A percentile compares a stretch with the other conserved stretches of the same genome.
phyloP scores from a whole-genome alignment of 768 basidiomycete genomes.

The Kwoniella sp. region DNA sequence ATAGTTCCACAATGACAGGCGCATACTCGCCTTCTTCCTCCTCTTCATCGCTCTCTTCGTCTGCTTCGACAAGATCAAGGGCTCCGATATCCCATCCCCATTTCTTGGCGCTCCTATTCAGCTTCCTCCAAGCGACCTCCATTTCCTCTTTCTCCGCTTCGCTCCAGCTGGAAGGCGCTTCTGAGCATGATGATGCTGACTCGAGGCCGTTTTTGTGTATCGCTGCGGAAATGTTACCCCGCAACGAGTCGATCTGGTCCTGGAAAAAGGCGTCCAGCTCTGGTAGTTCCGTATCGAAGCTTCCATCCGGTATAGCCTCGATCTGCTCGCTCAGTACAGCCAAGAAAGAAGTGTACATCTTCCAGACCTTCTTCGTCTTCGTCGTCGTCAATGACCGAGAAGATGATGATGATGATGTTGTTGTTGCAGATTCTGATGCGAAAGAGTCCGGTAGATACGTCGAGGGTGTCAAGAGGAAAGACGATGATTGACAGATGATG shows the following conservation, averaged over 20 bases:
- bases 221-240: slow-evolving; percentile 18
- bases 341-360: slow-evolving; percentile 24
- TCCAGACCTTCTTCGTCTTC: not conserved
- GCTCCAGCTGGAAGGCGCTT: slow-evolving; percentile 1
- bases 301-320: slow-evolving; percentile 34
- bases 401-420: not conserved
- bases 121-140: slow-evolving; percentile 7
- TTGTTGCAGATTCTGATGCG: not conserved
- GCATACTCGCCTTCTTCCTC: slow-evolving; percentile 56
- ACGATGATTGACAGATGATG: slow-evolving; percentile 50
- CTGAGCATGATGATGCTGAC: not conserved
- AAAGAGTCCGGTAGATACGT: slow-evolving; percentile 5
- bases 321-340: slow-evolving; percentile 39
- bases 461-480: slow-evolving; percentile 23
- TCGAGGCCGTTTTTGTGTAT: not conserved
- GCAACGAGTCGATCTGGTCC: slow-evolving; percentile 35
- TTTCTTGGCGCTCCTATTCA: slow-evolving; percentile 13
- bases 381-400: not conserved
- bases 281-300: slow-evolving; percentile 51
- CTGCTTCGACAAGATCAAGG: slow-evolving; percentile 1
- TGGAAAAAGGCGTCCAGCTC: slow-evolving; percentile 51
- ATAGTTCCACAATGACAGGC: slow-evolving; percentile 50
- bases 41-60: slow-evolving; percentile 20
- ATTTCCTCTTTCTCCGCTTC: slow-evolving; percentile 7
- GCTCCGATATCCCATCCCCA: slow-evolving; percentile 41